Base-by-base conservation (phyloP, 768 basidiomycete species). In the Cystobasidium tubakii region DNA sequence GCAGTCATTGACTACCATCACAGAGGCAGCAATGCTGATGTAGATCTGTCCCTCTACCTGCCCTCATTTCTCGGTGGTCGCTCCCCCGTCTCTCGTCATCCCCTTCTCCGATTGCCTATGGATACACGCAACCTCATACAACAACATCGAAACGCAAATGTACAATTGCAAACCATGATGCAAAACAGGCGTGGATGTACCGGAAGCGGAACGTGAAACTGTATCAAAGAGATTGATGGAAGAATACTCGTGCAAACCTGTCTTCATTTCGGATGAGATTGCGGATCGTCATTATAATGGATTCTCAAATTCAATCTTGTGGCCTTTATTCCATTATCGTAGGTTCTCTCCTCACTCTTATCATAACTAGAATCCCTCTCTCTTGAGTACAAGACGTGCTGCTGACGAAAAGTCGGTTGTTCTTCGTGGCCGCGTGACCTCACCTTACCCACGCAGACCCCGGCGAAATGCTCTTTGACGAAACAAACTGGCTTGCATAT, bases 391-490 rank as follows among this genome's bases (percentile, higher is more conserved):
- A n/a, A n/a, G n/a, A n/a, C n/a, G n/a, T n/a, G n/a, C n/a, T n/a
- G n/a, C n/a, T n/a, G n/a, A n/a, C n/a, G n/a, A n/a, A 71, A 72
- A 23, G 4, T 29, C 66, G 25, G 57, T 23, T 33, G 34, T 36
- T 31, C 57, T 44, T 23, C 4, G 27, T 60, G 1, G 72, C n/a
- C n/a, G n/a, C n/a, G 33, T 36, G 60, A 15, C 19, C 42, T 54
- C 73, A 13, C 13, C 3, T 3, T 3, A n/a, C 53, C 0, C 0
- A 0, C 57, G 76, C 76, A 79, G 95, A 98, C 81, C 96, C 96
- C 9, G 95, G 95, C 76, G 96, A 98, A 83, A 98, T 99, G 93
- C 95, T 92, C 82, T 99, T 99, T 80, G 95, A 97, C 82, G 92
- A 96, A 83, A 91, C 91, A 80, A 91, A 98, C 81, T 99, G 96